Conservation (phyloP, 768 basidiomycete genomes). For the Lactarius sanguifluus region DNA sequence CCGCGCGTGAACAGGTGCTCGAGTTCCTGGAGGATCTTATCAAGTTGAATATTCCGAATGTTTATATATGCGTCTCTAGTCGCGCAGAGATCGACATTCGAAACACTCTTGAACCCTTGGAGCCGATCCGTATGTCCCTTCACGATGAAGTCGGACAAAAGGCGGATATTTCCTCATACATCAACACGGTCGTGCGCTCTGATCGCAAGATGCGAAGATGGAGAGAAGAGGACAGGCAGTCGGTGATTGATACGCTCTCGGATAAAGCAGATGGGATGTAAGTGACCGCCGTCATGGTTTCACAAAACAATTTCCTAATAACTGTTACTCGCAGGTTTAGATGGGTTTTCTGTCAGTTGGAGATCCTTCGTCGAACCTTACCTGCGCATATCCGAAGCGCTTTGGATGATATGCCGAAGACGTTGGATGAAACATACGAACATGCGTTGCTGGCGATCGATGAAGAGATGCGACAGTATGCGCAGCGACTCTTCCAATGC, state of each 20-base stretch:
- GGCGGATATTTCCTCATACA: background rate
- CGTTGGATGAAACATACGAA: constrained; percentile 10
- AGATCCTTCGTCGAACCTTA: background rate
- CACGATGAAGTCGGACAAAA: constrained; percentile 6
- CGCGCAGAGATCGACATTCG: constrained; percentile 11
- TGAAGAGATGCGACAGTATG: background rate
- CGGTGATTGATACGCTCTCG: background rate
- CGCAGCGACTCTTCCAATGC: constrained; percentile 16
- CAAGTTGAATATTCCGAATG: background rate
- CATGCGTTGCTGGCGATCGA: background rate
- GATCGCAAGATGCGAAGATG: background rate
- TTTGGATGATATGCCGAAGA: background rate
- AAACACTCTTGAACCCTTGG: background rate
- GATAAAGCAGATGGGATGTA: constrained; percentile 12
- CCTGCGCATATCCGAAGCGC: background rate
- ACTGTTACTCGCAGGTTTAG: background rate
- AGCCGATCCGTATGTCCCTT: background rate
- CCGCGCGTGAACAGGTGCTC: constrained; percentile 5
- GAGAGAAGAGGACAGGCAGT: background rate
- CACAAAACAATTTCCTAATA: background rate
- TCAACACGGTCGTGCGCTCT: background rate
- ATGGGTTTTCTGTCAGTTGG: constrained; percentile 11
- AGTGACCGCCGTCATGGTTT: background rate
- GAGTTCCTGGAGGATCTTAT: constrained; percentile 4
- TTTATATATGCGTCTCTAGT: constrained; percentile 13